phyloP scores from a whole-genome alignment of 2,329 filamentous ascomycete species.

The Beauveria sp. region DNA sequence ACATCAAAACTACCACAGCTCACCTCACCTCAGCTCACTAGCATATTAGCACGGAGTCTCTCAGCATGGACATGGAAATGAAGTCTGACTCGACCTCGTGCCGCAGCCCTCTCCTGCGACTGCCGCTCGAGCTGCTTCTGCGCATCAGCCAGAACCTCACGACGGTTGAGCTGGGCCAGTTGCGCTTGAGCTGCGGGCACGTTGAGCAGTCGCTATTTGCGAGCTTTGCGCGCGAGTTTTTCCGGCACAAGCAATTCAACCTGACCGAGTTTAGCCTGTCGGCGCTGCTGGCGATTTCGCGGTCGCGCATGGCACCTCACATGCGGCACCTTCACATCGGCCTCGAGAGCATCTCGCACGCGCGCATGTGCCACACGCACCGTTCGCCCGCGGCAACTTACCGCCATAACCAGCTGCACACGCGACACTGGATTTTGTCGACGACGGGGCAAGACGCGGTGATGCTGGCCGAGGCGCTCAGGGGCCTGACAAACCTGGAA shows the following conservation, averaged over 20 bases:
- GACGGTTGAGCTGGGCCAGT: slow-evolving; percentile 45
- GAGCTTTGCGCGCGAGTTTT: slow-evolving; percentile 55
- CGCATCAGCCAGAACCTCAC: slow-evolving; percentile 45
- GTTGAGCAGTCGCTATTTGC: slow-evolving; percentile 47
- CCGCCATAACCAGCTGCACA: slow-evolving; percentile 4
- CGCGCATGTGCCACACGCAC: slow-evolving; percentile 2
- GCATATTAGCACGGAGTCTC: not conserved
- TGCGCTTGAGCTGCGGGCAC: slow-evolving; percentile 48
- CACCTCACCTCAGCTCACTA: not conserved
- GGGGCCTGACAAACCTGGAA: slow-evolving; percentile 44
- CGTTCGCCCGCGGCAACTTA: not conserved
- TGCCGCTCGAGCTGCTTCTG: slow-evolving; percentile 53
- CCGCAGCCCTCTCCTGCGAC: slow-evolving; percentile 17
- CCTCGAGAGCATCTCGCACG: slow-evolving; percentile 2
- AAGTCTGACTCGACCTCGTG: not conserved
- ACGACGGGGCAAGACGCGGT: slow-evolving; percentile 39
- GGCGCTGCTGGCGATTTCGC: slow-evolving; percentile 45
- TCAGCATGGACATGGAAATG: not conserved
- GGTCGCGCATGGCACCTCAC: slow-evolving; percentile 31
- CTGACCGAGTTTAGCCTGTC: slow-evolving; percentile 49
- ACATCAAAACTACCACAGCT: not conserved
- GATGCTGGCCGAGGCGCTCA: slow-evolving; percentile 50
- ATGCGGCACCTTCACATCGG: slow-evolving; percentile 30
- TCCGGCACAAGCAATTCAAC: slow-evolving; percentile 60
- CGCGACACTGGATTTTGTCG: slow-evolving; percentile 21